A percentile compares a stretch with the other conserved stretches of the same genome.
Evolutionary conservation across 2,329 filamentous ascomycete species (phyloP).

Genomic region (Penicillium sp.): DNA sequence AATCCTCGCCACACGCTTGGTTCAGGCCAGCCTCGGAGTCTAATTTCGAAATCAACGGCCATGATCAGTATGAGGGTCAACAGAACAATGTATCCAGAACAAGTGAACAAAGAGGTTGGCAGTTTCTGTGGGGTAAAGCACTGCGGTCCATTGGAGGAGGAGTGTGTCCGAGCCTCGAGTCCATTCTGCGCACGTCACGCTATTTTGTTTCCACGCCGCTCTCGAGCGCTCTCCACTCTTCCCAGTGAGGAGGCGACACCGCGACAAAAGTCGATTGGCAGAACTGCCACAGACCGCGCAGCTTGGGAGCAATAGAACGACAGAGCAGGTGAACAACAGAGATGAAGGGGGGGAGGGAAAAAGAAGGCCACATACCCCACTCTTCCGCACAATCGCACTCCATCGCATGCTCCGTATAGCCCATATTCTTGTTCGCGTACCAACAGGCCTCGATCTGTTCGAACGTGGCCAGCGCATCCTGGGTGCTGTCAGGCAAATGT

Average conservation of each 20-base stretch:
- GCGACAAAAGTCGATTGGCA: background rate
- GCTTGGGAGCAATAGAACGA: too few species aligned
- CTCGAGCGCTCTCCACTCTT: background rate
- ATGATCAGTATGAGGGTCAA: constrained; percentile 9
- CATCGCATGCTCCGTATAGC: constrained; percentile 83
- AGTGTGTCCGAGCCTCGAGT: background rate
- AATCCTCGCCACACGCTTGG: constrained; percentile 86
- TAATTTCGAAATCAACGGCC: constrained; percentile 22
- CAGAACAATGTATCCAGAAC: background rate
- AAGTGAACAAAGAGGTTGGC: background rate
- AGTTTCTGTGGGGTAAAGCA: too few species aligned
- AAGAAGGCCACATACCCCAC: constrained; percentile 65
- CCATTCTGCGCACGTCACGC: background rate
- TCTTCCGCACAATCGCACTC: constrained; percentile 95
- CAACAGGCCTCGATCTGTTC: constrained; percentile 77
- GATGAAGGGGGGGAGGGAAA: constrained; percentile 16
- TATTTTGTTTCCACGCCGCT: background rate
- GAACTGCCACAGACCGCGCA: background rate
- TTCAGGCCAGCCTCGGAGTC: constrained; percentile 55
- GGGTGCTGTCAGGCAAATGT: constrained; percentile 71
- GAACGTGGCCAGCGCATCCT: constrained; percentile 69
- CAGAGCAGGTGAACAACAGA: background rate
- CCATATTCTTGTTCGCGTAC: constrained; percentile 87
- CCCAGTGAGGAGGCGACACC: background rate
- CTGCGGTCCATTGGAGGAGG: constrained; percentile 1